phyloP scores from a whole-genome alignment of 2,329 filamentous ascomycete genomes.

The Talaromyces funiculosus region DNA sequence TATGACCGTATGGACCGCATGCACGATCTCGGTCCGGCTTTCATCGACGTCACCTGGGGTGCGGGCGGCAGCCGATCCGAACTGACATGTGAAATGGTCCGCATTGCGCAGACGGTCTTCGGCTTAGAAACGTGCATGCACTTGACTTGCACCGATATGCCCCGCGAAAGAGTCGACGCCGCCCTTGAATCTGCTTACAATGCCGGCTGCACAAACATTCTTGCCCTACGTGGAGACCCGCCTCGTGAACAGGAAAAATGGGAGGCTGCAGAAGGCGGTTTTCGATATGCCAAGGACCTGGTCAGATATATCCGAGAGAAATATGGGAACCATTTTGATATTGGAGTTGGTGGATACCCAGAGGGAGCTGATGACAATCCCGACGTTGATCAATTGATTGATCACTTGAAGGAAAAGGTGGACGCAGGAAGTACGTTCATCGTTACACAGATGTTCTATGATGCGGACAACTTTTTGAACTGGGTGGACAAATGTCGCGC shows the following conservation, averaged over 20 bases:
- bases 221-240: constrained; percentile 88
- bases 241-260: constrained; percentile 91
- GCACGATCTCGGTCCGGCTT: constrained; percentile 87
- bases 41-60: constrained; percentile 98
- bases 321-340: constrained; percentile 90
- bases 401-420: constrained; percentile 94
- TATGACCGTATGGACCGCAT: constrained; percentile 99
- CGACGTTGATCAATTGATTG: constrained; percentile 75
- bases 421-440: constrained; percentile 91
- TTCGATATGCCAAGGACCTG: constrained; percentile 87
- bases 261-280: constrained; percentile 79
- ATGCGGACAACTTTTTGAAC: constrained; percentile 85
- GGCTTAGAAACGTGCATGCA: constrained; percentile 99
- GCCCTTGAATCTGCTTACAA: constrained; percentile 86
- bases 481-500: constrained; percentile 86
- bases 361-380: constrained; percentile 93
- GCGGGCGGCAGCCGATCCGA: constrained; percentile 87
- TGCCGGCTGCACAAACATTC: constrained; percentile 93
- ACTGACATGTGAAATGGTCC: constrained; percentile 95
- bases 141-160: constrained; percentile 97
- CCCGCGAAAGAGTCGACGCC: constrained; percentile 80
- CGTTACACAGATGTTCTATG: constrained; percentile 99
- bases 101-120: constrained; percentile 88
- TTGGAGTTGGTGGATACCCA: constrained; percentile 93
- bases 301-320: constrained; percentile 73